Percentiles rank a stretch among this genome's conserved stretches.
Evolutionary conservation across 176 grass and related monocot species (phyloP).

Genomic region (Carex kokanica): DNA sequence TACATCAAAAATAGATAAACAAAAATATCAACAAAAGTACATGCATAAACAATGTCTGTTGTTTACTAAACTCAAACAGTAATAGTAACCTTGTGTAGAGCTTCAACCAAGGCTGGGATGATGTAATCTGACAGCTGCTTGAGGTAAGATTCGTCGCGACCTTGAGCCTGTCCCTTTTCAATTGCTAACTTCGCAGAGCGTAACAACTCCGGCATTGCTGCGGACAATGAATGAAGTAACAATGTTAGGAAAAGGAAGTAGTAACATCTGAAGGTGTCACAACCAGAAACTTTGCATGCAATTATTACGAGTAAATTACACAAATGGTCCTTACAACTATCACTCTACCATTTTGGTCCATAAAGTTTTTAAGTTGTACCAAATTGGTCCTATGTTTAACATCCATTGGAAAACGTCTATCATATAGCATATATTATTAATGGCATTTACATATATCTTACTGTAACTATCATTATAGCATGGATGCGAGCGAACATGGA

Average conservation of each 20-base stretch:
- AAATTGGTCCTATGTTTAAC: no score
- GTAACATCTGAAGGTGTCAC: not conserved
- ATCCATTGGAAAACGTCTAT: no score
- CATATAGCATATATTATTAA: no score
- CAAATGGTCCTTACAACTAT: no score
- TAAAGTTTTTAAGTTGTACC: no score
- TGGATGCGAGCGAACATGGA: no score
- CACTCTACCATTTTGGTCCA: no score
- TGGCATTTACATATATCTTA: no score
- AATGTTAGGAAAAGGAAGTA: not conserved
- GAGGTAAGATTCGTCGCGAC: conserved; percentile 85
- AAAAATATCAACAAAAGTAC: not conserved
- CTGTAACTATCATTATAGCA: no score
- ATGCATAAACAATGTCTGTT: not conserved
- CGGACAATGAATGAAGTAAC: conserved; percentile 25
- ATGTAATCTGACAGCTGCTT: conserved; percentile 96
- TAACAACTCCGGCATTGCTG: conserved; percentile 96
- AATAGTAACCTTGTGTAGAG: conserved; percentile 73
- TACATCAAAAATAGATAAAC: conserved; percentile 34
- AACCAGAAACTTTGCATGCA: not conserved
- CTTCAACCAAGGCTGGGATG: conserved; percentile 96
- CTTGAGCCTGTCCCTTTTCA: conserved; percentile 82
- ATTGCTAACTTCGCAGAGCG: conserved; percentile 90
- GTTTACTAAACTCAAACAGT: conserved; percentile 6
- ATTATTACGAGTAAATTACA: not conserved